These are phyloP conservation scores for Trichoderma guizhouense DNA, from an alignment of 2,329 filamentous ascomycete species.

Conservation along the genomic window DNA sequence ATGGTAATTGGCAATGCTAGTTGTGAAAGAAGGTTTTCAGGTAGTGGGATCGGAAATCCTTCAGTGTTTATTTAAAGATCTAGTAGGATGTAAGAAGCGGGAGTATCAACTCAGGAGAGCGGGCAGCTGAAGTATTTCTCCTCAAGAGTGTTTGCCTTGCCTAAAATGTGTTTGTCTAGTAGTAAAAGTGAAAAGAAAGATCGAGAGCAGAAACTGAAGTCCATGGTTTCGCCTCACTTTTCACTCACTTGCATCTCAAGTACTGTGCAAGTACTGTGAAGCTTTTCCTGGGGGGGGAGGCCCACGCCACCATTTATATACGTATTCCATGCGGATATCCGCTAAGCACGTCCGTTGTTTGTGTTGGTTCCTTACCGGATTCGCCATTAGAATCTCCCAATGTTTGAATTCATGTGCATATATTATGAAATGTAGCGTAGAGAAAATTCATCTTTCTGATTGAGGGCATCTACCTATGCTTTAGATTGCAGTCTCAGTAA, in stretches of 20 bases:
- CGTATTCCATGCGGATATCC: neutral
- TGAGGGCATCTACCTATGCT: neutral
- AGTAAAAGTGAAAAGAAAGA: neutral
- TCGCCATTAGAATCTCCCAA: neutral
- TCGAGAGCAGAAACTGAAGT: neutral
- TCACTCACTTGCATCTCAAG: neutral
- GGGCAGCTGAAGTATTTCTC: neutral
- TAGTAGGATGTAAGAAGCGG: neutral
- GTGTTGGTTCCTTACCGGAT: neutral
- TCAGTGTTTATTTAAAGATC: neutral
- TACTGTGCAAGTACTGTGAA: neutral
- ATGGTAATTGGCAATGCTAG: neutral
- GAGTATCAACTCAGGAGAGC: neutral
- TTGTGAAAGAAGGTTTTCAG: neutral
- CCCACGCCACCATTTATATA: neutral
- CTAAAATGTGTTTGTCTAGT: neutral
- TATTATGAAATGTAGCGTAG: neutral
- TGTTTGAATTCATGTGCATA: neutral
- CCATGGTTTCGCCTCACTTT: neutral
- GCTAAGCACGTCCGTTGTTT: neutral
- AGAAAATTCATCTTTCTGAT: neutral
- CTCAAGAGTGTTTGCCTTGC: neutral
- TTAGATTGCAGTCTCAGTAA: neutral
- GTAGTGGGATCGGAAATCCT: neutral
- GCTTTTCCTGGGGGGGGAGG: neutral